These are phyloP conservation scores for Pezicula carpinea DNA, from an alignment of 2,329 filamentous ascomycete species.

Conservation along the genomic window DNA sequence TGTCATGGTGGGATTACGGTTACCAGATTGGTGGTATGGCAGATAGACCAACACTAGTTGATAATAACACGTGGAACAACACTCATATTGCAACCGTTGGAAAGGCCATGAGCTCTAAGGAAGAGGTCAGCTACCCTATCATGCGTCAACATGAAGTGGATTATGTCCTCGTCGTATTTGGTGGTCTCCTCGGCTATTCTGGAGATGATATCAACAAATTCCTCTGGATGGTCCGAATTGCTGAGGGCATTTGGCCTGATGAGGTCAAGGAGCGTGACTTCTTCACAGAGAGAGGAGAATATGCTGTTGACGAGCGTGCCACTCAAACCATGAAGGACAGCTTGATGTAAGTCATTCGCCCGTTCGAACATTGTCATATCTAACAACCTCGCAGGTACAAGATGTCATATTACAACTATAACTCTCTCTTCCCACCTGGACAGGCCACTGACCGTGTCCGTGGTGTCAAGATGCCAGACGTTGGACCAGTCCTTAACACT, in stretches of 20 bases:
- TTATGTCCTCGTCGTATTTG: conserved; percentile 97
- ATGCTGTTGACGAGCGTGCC: conserved; percentile 87
- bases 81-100: conserved; percentile 98
- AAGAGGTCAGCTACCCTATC: conserved; percentile 98
- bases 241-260: conserved; percentile 99
- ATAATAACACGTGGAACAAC: conserved; percentile 99
- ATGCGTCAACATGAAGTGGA: conserved; percentile 98
- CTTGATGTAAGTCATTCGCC: conserved; percentile 70
- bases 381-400: conserved; percentile 71
- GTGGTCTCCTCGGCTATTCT: conserved; percentile 91
- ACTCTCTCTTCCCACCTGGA: conserved; percentile 83
- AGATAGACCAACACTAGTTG: conserved; percentile 90
- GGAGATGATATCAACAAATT: conserved; percentile 99
- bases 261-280: conserved; percentile 96
- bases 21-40: conserved; percentile 99
- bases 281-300: conserved; percentile 91
- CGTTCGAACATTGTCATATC: conserved; percentile 4
- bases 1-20: conserved; percentile 99
- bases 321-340: conserved; percentile 99
- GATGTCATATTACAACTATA: conserved; percentile 99
- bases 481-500: conserved; percentile 79
- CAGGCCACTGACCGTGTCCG: conserved; percentile 90
- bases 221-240: conserved; percentile 99
- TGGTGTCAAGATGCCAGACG: conserved; percentile 71
- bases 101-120: conserved; percentile 95